phyloP scores from a whole-genome alignment of 2,329 filamentous ascomycete genomes.

The Rosellinia necatrix region DNA sequence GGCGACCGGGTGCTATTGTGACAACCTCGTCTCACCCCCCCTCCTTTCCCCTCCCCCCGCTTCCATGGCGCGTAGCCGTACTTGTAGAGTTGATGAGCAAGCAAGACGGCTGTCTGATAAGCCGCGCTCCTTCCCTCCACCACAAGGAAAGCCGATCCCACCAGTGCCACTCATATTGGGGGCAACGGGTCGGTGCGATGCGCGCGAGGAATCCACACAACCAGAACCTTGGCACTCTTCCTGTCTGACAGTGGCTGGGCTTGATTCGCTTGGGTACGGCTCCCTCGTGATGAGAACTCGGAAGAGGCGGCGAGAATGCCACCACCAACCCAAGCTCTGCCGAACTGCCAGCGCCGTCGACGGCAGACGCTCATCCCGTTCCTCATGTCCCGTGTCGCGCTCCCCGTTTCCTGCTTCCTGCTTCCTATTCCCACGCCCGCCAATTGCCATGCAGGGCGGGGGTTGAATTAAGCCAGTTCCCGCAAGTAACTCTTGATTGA shows the following conservation, averaged over 20 bases:
- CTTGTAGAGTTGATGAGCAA: neutral
- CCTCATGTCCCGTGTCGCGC: neutral
- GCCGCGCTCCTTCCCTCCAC: conserved; percentile 1
- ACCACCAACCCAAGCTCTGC: neutral
- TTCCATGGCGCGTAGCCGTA: no score
- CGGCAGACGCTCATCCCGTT: neutral
- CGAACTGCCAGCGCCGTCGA: neutral
- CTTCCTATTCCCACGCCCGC: neutral
- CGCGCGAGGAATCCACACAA: conserved; percentile 13
- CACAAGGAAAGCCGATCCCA: conserved; percentile 9
- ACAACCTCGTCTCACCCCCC: conserved; percentile 13
- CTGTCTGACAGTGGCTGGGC: neutral
- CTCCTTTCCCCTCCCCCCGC: neutral
- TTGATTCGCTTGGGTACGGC: neutral
- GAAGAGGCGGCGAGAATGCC: neutral
- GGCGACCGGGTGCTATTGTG: conserved; percentile 4
- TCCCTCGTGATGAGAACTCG: no score
- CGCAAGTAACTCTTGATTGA: neutral
- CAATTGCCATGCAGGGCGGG: neutral
- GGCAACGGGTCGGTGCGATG: conserved; percentile 28
- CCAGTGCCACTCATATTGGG: conserved; percentile 8
- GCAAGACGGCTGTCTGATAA: conserved; percentile 3
- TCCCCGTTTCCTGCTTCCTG: neutral
- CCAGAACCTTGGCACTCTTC: conserved; percentile 16
- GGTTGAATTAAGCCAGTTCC: no score